Conservation (phyloP, 768 basidiomycete species). For the Mycena vulgaris region DNA sequence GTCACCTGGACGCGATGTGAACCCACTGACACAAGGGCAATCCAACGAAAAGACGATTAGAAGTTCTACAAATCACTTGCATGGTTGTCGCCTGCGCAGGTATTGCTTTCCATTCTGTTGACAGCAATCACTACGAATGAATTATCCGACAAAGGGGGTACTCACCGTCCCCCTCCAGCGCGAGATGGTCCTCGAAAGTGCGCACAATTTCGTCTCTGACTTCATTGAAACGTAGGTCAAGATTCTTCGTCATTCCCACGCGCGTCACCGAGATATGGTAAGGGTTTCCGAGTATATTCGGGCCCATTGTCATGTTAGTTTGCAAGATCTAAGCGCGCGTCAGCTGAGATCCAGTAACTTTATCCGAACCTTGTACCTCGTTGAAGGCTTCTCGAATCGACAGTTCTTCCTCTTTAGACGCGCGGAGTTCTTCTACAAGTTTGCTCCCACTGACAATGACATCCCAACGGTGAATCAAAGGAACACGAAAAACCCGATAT, state of each 20-base stretch:
- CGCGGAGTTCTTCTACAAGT: conserved; percentile 40
- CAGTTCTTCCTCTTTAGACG: conserved; percentile 40
- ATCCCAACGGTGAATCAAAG: conserved; percentile 38
- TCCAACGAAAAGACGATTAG: conserved; percentile 26
- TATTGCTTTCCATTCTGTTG: conserved; percentile 40
- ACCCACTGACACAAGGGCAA: conserved; percentile 31
- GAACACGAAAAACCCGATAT: conserved; percentile 36
- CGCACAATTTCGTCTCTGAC: conserved; percentile 29
- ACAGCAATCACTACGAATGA: not conserved
- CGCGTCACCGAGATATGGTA: conserved; percentile 35
- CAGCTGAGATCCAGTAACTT: not conserved
- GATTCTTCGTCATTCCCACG: conserved; percentile 34
- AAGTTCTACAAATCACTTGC: conserved; percentile 23
- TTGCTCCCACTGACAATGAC: conserved; percentile 38
- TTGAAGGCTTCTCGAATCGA: conserved; percentile 37
- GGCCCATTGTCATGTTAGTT: conserved; percentile 35
- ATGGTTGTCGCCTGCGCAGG: conserved; percentile 18
- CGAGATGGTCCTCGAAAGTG: conserved; percentile 31
- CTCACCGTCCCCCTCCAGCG: conserved; percentile 24
- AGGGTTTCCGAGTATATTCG: conserved; percentile 35
- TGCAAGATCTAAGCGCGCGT: conserved; percentile 23
- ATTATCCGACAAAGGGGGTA: not conserved
- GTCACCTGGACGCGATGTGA: not conserved
- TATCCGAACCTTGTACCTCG: conserved; percentile 14
- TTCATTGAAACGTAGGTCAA: conserved; percentile 30